A percentile compares a stretch with the other conserved stretches of the same genome.
Evolutionary conservation across 1,284 basidiomycete species (phyloP).

Genomic region (Tilletia indica): DNA sequence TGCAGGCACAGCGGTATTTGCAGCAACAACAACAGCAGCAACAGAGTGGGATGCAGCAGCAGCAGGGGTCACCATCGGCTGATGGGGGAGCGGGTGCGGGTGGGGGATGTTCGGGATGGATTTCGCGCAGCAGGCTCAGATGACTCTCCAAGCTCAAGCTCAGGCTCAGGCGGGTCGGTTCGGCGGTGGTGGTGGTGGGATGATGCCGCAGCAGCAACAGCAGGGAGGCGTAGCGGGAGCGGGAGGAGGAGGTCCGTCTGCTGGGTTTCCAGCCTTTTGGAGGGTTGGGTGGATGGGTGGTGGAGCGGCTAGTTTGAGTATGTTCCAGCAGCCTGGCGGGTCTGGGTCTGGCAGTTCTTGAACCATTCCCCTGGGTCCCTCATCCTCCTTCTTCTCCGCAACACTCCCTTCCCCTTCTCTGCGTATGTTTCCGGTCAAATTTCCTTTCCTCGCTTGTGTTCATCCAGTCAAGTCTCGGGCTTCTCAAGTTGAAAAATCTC

Average conservation of each 20-base stretch:
- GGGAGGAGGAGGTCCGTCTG: no score
- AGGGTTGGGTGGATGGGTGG: not conserved
- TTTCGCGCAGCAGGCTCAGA: conserved; percentile 5
- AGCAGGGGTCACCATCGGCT: not conserved
- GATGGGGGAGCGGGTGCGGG: not conserved
- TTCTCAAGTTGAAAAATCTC: no score
- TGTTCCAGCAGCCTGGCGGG: conserved; percentile 6
- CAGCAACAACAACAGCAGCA: not conserved
- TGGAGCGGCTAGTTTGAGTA: conserved; percentile 1
- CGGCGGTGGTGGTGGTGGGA: not conserved
- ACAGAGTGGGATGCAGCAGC: conserved; percentile 1
- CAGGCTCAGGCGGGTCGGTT: not conserved
- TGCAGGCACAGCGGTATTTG: no score
- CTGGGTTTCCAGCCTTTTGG: conserved; percentile 2
- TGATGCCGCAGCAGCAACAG: not conserved
- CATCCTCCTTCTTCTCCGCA: no score
- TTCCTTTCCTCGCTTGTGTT: no score
- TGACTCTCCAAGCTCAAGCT: not conserved
- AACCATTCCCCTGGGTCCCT: no score
- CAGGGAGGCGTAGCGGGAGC: not conserved
- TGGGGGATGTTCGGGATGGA: conserved; percentile 1
- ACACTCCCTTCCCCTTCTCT: no score
- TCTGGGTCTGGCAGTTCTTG: no score
- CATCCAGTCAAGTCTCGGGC: no score
- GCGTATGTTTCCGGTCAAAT: no score